Base-by-base conservation (phyloP, 768 basidiomycete species). In the Calocera viscosa region DNA sequence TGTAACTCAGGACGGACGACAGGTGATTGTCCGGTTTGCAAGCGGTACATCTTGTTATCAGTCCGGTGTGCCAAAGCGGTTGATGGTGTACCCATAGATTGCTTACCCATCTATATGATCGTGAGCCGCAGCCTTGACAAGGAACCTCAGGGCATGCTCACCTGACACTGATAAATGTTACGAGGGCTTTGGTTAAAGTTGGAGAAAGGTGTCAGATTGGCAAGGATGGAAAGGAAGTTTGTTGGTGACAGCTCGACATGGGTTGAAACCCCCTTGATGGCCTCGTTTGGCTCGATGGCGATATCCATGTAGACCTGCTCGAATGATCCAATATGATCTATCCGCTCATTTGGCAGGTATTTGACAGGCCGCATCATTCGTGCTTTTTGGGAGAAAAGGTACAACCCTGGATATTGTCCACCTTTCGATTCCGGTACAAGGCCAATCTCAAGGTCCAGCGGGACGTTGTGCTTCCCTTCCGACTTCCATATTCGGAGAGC, bases 301-400 rank as follows among this genome's bases (percentile, higher is more conserved):
- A 99, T 91, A 74, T 99, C 91, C 92, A 98, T 93, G 75, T 98
- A 99, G 3, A 97, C 96, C 78, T 99, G 96, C 76, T 99, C 96
- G 72, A 99, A 99, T 8, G 95, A 83, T 1, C 96, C 96, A 66
- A 98, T 82, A 75, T 90, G 90, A 75, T 99, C 96, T 69, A 90
- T 82, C 69, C 82, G 82, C 24, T 89, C 89, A 74, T 97, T 98
- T 66, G 81, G 80, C 43, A 98, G 79, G 76, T 89, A 95, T 74
- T 89, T 94, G 66, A 97, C 95, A 7, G 96, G 94, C 60, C 96
- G 83, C 96, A 99, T 99, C 93, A 99, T 96, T 71, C 96, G 82
- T 39, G 91, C 84, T 66, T 84, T 82, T 8, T 86, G 84, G 26
- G 91, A 84, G 77, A 99, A 99, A 64, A 99, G 78, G 79, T 88